phyloP scores from a whole-genome alignment of 495 filamentous ascomycete species.

The Letharia columbiana region DNA sequence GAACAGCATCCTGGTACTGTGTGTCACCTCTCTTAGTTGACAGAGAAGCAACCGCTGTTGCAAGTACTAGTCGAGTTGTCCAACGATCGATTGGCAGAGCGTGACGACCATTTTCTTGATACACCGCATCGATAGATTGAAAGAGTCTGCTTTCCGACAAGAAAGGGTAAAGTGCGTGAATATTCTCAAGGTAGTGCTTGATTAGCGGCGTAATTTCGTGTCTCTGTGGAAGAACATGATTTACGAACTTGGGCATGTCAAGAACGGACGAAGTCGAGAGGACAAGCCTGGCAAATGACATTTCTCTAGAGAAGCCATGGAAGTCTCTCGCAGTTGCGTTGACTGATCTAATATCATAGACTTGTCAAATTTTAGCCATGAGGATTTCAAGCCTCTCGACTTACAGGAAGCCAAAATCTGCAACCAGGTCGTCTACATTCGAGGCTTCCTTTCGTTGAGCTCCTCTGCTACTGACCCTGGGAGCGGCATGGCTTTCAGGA shows the following conservation, averaged over 20 bases:
- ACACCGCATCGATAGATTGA: conserved; percentile 68
- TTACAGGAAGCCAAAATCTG: conserved; percentile 72
- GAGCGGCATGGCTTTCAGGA: conserved; percentile 3
- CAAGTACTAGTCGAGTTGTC: conserved; percentile 81
- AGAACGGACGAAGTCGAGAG: conserved; percentile 64
- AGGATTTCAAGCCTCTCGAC: conserved; percentile 25
- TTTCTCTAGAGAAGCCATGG: conserved; percentile 70
- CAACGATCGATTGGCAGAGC: conserved; percentile 71
- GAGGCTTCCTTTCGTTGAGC: conserved; percentile 52
- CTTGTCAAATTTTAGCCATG: conserved; percentile 1
- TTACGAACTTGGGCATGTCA: conserved; percentile 47
- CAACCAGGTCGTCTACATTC: conserved; percentile 71
- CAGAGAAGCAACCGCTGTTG: conserved; percentile 62
- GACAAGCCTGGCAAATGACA: conserved; percentile 79
- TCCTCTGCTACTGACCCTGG: conserved; percentile 13
- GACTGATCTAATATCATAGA: conserved; percentile 53
- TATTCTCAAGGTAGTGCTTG: conserved; percentile 73
- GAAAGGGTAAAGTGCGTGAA: conserved; percentile 70
- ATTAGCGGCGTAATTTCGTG: conserved; percentile 56
- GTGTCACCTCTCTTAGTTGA: conserved; percentile 59
- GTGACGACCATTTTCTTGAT: conserved; percentile 50
- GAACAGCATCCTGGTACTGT: conserved; percentile 53
- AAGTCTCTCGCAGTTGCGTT: conserved; percentile 91
- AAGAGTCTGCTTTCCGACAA: conserved; percentile 69
- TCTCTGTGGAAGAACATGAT: conserved; percentile 54